A percentile compares a stretch with the other conserved stretches of the same genome.
Evolutionary conservation across 2,329 filamentous ascomycete species (phyloP).

Genomic region (Aspergillus amoenus): DNA sequence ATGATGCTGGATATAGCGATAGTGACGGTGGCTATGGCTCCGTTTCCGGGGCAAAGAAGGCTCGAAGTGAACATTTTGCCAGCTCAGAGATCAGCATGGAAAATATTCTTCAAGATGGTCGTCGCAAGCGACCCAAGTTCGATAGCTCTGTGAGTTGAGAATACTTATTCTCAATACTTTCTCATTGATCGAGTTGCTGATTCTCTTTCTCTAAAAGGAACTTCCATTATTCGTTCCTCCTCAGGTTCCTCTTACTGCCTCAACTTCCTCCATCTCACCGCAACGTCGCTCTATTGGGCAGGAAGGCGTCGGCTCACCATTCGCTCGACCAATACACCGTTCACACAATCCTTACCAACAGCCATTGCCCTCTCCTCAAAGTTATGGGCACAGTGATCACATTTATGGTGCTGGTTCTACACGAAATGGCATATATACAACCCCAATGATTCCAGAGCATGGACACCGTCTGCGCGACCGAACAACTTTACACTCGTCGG

Average conservation of each 20-base stretch:
- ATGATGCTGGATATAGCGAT: constrained; percentile 84
- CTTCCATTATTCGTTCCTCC: constrained; percentile 91
- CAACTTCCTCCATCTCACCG: constrained; percentile 94
- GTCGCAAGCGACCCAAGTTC: constrained; percentile 89
- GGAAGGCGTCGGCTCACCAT: constrained; percentile 67
- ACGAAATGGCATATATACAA: constrained; percentile 56
- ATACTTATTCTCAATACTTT: constrained; percentile 21
- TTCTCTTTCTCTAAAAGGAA: constrained; percentile 61
- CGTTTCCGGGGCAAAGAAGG: constrained; percentile 67
- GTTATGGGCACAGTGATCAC: constrained; percentile 59
- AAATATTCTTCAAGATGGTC: constrained; percentile 95
- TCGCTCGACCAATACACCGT: constrained; percentile 72
- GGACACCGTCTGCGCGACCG: constrained; percentile 66
- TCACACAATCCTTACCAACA: constrained; percentile 74
- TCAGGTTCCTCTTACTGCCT: constrained; percentile 89
- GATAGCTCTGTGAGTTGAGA: constrained; percentile 85
- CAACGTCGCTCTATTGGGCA: constrained; percentile 76
- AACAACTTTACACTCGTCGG: constrained; percentile 52
- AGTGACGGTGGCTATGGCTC: constrained; percentile 79
- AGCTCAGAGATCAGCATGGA: constrained; percentile 97
- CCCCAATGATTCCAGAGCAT: constrained; percentile 56
- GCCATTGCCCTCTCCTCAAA: constrained; percentile 80
- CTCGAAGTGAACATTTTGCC: constrained; percentile 78
- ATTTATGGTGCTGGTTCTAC: constrained; percentile 35
- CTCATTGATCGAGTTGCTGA: constrained; percentile 9